Percentiles rank a stretch among this genome's conserved stretches.
These are phyloP conservation scores for Ashbya aceris DNA, from an alignment of 1,139 yeast species.

Conservation along the genomic window DNA sequence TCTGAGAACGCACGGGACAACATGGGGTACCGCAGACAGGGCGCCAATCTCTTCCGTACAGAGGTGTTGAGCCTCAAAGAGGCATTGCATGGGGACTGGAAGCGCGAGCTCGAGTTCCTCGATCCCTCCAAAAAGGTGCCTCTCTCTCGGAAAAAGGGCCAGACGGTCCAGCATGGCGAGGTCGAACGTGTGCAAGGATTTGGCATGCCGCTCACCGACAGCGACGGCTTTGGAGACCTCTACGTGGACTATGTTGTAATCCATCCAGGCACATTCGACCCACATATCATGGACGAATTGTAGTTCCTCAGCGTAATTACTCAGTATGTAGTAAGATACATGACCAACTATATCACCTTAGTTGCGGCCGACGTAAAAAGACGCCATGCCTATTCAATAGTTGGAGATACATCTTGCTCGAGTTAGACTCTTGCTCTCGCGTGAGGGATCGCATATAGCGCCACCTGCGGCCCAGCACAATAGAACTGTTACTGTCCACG, in stretches of 20 bases:
- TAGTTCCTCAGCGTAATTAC: constrained; percentile 9
- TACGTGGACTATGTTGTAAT: constrained; percentile 61
- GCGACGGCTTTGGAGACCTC: constrained; percentile 63
- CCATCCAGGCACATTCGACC: constrained; percentile 17
- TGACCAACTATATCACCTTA: constrained; percentile 31
- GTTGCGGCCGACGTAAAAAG: constrained; percentile 23
- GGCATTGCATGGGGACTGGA: constrained; percentile 75
- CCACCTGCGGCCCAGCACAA: no score
- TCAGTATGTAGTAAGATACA: constrained; percentile 25
- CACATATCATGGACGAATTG: constrained; percentile 7
- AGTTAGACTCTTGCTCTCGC: no score
- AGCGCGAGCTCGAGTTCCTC: constrained; percentile 52
- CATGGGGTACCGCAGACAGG: constrained; percentile 81
- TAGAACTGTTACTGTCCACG: no score
- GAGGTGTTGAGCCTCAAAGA: constrained; percentile 68
- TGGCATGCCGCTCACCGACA: constrained; percentile 70
- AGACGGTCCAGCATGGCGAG: constrained; percentile 52
- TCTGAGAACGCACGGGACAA: constrained; percentile 46
- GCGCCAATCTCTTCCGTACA: constrained; percentile 64
- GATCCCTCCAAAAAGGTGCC: constrained; percentile 48
- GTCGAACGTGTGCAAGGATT: constrained; percentile 59
- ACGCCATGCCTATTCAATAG: constrained; percentile 27
- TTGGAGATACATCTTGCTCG: constrained; percentile 32
- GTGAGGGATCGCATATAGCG: no score
- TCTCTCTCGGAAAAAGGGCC: constrained; percentile 44